Base-by-base conservation (phyloP, 2,329 filamentous ascomycete species). In the Penicillium italicum region DNA sequence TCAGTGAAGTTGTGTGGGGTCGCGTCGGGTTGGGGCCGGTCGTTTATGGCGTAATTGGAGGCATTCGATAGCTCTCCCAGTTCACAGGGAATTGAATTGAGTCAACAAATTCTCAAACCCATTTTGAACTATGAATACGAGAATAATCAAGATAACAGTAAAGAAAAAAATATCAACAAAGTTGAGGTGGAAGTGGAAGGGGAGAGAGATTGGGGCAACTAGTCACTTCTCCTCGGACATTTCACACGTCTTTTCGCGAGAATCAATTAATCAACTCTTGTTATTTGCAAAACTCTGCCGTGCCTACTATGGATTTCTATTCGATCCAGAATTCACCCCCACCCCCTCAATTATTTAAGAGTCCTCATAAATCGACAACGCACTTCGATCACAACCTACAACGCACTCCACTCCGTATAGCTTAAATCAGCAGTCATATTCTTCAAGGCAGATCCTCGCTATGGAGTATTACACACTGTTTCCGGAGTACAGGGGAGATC, bases 1-100 rank as follows among this genome's bases (percentile, higher is more conserved):
- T 62, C 56, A 5, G 53, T 59, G 28, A 61, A 57, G 37, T 61
- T 56, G 16, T 56, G 61, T 3, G 54, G 45, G 14, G 52, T 58
- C 42, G 59, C 44, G 20, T 55, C 54, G 10, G 42, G 41, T 18
- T 61, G 57, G 6, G 44, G 28, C 59, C 51, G 59, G 43, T 63
- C 54, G 18, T 42, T 57, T 45, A 57, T 55, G 14, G 45, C 24
- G 45, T 53, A 18, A 14, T 6, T n/a, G 4, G 64, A 60, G 10
- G 9, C 18, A n/a, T 24, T 4, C 10, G 26, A 37, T 11, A 16
- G 11, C 34, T 48, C 5, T 28, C 16, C 33, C 20, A 24, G n/a
- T 31, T 20, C 31, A 18, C 10, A 3, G 5, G 12, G 11, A 47
- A 7, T 18, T 16, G 12, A n/a, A n/a, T 16, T 5, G 9, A 26